Evolutionary conservation across 2,329 filamentous ascomycete genomes (phyloP), one percentile per base, ranked within the genome.

Genomic region (Fusarium succisae): DNA sequence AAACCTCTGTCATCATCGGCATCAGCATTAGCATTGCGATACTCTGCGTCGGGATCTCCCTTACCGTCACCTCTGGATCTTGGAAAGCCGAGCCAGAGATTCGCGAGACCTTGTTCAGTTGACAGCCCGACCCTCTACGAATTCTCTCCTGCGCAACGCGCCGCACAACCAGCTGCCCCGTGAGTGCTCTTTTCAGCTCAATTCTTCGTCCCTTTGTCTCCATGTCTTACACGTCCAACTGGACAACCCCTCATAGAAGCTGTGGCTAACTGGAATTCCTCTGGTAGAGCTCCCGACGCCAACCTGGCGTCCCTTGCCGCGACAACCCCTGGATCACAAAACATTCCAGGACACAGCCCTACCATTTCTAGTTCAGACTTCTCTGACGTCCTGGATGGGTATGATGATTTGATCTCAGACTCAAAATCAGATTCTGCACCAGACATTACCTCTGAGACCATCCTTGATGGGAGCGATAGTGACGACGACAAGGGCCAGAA

Each of bases 71-170:
- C 77, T 55, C 80, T 82, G 59, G 83, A 85, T 67, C 81, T 87
- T 28, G 83, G 84, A 47, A 84, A 84, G 70, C 87, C 88, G n/a
- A 86, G 87, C 54, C 84, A 86, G 70, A 82, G 88, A 56, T 89
- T 88, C 78, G 84, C 85, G n/a, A 85, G 89, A 69, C 86, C 87
- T 38, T 87, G 82, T 75, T 87, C 88, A 20, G 80, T 90, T 62
- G 89, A 91, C 80, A 91, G 89, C 79, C 89, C 89, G 69, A 91
- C 88, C 38, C 82, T 91, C 55, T 91, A 91, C 86, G 88, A 90
- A 77, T 90, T 89, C 76, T 86, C 87, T 47, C 64, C 76, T 26
- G 69, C 76, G 57, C 63, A 73, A 48, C 69, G 74, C 51, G 69
- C 70, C 35, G 72, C 69, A 35, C 65, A 61, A 47, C 67, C 67